Evolutionary conservation across 2,329 filamentous ascomycete species (phyloP), one percentile per base, ranked within the genome.

Genomic region (Chaetomium strumarium): DNA sequence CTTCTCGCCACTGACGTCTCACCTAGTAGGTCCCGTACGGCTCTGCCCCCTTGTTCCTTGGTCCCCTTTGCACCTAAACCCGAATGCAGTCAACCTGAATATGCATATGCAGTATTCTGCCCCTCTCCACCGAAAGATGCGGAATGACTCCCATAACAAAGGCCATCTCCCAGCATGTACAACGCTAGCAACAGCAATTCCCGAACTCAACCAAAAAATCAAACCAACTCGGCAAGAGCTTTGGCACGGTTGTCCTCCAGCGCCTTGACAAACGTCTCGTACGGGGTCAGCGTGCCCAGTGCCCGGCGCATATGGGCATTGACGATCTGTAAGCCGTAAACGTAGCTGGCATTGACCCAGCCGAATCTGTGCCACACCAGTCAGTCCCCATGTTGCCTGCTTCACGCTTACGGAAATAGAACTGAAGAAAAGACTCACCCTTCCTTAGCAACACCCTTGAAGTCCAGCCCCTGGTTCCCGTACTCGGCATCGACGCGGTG

Each of bases 331-430:
- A 97, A 77, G 38, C 92, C 93, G 66, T 95, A 95, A 52, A 97
- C 88, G 68, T 95, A 99, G 67, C 91, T 96, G 64, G 93, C 92
- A 67, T 99, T 99, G 64, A 97, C 93, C 93, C 93, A 99, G 48
- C 92, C 93, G 66, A 99, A 99, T 53, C 92, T 96, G 65, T 46
- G 29, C 2, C 11, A n/a, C n/a, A 8, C 24, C 19, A 49, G 33
- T 45, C 31, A 24, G 61, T 72, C 57, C 72, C 55, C 57, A 34
- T 5, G 38, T n/a, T 37, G 19, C 7, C 36, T n/a, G 6, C 33
- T 17, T 3, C 10, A 14, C 12, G 16, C 24, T 1, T 14, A 20
- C 1, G 39, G 16, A 43, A 29, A 48, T 24, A 8, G 16, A 40
- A 33, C 7, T 4, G 19, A 30, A 16, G 24, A 42, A 29, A 11